Conservation (phyloP, 192 early-diverging fungal species). For the Backusella parvicylindrica region DNA sequence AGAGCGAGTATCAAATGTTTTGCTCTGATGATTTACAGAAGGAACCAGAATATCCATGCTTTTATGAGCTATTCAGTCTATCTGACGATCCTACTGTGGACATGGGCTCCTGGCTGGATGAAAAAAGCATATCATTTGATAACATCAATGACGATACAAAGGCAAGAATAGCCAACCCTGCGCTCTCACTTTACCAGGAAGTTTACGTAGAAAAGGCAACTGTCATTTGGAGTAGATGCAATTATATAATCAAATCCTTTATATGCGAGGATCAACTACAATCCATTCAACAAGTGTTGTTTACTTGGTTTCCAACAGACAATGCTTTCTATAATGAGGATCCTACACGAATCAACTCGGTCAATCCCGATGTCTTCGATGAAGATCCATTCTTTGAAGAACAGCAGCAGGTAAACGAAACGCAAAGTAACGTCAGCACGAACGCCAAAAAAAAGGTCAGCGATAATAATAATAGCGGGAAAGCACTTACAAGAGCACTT, state of each 20-base stretch:
- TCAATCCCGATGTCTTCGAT: not conserved
- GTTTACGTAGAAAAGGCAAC: not conserved
- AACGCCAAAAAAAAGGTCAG: not conserved
- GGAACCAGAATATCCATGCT: not conserved
- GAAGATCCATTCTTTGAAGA: not conserved
- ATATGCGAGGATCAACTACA: not conserved
- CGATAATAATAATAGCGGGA: not conserved
- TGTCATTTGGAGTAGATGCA: conserved; percentile 8
- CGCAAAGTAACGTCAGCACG: not conserved
- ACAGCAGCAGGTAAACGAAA: not conserved
- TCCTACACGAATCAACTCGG: not conserved
- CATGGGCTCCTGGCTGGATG: not conserved
- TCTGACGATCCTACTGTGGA: not conserved
- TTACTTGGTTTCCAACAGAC: conserved; percentile 7
- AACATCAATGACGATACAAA: not conserved
- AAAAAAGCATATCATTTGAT: not conserved
- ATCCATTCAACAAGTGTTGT: conserved; percentile 2
- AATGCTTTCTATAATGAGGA: not conserved
- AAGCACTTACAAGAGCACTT: not conserved
- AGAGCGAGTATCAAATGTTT: not conserved
- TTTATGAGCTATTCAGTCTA: not conserved
- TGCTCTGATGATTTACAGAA: not conserved
- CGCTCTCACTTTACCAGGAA: not conserved
- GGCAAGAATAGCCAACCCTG: not conserved
- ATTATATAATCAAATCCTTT: not conserved